Evolutionary conservation across 139 green algal species (phyloP).

Genomic region (Tetradesmus obliquus): DNA sequence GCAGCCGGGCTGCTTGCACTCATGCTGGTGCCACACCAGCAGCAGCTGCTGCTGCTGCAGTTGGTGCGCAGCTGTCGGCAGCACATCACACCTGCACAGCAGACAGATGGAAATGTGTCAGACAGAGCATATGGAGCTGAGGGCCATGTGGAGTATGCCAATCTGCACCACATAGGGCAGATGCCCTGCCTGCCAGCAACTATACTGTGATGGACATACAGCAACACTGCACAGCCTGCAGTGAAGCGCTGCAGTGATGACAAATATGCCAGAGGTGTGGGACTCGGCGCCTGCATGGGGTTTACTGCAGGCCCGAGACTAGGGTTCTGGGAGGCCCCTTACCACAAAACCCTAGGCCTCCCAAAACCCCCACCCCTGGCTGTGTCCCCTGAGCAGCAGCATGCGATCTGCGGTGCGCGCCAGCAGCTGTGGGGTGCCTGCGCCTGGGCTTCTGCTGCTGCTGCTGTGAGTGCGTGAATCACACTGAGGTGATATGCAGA

Average conservation of each 20-base stretch:
- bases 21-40: no score
- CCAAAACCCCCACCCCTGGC: background rate
- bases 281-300: background rate
- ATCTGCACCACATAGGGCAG: no score
- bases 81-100: no score
- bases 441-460: background rate
- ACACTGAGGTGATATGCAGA: background rate
- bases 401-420: background rate
- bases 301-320: background rate
- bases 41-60: no score
- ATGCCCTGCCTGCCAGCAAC: no score
- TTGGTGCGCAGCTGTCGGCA: no score
- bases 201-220: no score
- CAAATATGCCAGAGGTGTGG: background rate
- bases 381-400: background rate
- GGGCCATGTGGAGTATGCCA: no score
- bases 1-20: no score
- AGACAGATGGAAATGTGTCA: no score
- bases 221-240: background rate
- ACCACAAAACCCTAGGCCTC: background rate
- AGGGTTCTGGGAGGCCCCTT: background rate
- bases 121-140: no score
- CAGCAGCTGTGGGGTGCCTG: background rate
- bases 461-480: background rate
- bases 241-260: background rate